phyloP scores from a whole-genome alignment of 2,329 filamentous ascomycete species.

The Aaosphaeria pasadenensis region DNA sequence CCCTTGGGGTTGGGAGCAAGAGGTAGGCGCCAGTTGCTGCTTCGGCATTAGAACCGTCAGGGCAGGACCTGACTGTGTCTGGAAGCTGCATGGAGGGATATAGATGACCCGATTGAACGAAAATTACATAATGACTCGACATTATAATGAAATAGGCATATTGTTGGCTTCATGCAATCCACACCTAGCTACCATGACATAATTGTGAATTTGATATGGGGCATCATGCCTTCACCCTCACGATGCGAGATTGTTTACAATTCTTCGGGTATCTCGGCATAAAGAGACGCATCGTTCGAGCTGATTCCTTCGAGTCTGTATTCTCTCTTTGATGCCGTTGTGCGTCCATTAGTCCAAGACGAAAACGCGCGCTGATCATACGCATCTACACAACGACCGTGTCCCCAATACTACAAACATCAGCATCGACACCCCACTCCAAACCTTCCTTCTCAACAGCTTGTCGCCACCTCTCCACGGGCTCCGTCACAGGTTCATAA shows the following conservation, averaged over 20 bases:
- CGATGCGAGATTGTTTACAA: too few relatives aligned
- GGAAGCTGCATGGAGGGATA: conserved; percentile 28
- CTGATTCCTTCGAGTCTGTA: too few relatives aligned
- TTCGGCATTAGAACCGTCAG: conserved; percentile 26
- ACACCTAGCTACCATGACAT: too few relatives aligned
- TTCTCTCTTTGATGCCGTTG: too few relatives aligned
- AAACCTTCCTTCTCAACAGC: conserved; percentile 43
- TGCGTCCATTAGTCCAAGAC: too few relatives aligned
- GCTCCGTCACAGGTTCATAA: conserved; percentile 51
- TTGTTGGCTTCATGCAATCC: too few relatives aligned
- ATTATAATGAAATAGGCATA: too few relatives aligned
- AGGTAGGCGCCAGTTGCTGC: conserved; percentile 28
- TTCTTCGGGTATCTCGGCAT: too few relatives aligned
- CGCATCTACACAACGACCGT: conserved; percentile 39
- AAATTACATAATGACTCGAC: not conserved
- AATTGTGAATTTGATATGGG: too few relatives aligned
- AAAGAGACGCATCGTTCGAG: too few relatives aligned
- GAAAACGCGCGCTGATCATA: not conserved
- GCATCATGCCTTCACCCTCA: too few relatives aligned
- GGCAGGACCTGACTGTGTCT: conserved; percentile 18
- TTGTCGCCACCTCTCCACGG: conserved; percentile 44
- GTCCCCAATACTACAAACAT: conserved; percentile 46
- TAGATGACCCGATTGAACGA: conserved; percentile 3
- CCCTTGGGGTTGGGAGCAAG: conserved; percentile 12
- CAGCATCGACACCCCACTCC: conserved; percentile 24